Evolutionary conservation across 805 yeast genomes (phyloP).

Genomic region (Ogataea minuta): DNA sequence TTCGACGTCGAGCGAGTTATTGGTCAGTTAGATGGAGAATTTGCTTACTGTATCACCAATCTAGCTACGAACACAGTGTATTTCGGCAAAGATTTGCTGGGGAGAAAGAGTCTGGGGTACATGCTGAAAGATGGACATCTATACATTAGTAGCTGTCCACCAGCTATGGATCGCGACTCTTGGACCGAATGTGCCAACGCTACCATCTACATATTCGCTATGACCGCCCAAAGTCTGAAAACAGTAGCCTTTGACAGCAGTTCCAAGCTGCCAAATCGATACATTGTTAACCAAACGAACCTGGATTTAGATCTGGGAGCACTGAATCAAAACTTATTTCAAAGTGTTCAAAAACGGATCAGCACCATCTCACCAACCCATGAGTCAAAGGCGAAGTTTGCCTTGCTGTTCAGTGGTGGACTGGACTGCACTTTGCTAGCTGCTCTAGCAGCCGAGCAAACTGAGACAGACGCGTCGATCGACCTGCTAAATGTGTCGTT

Average conservation of each 20-base stretch:
- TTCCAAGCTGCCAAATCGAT: constrained; percentile 17
- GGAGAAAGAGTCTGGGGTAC: constrained; percentile 73
- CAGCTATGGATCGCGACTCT: constrained; percentile 26
- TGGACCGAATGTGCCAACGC: constrained; percentile 60
- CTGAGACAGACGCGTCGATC: constrained; percentile 37
- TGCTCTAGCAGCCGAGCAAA: constrained; percentile 42
- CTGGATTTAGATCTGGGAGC: constrained; percentile 3
- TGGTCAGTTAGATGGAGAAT: constrained; percentile 68
- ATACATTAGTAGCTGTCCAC: constrained; percentile 47
- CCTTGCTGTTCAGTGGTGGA: constrained; percentile 89
- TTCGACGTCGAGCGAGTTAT: constrained; percentile 43
- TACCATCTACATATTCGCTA: constrained; percentile 44
- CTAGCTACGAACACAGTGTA: constrained; percentile 39
- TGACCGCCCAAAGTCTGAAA: constrained; percentile 20
- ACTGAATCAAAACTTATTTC: constrained; percentile 33
- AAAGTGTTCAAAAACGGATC: constrained; percentile 51
- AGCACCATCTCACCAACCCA: constrained; percentile 58
- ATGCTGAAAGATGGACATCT: constrained; percentile 34
- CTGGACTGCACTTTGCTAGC: constrained; percentile 87
- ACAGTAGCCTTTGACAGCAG: constrained; percentile 16
- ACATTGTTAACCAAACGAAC: constrained; percentile 13
- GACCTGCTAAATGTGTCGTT: constrained; percentile 93
- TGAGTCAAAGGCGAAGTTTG: constrained; percentile 39
- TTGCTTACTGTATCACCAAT: constrained; percentile 63
- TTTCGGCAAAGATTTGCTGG: constrained; percentile 84